Base-by-base conservation (phyloP, 345 rosid genomes). In the Erucastrum elatum region DNA sequence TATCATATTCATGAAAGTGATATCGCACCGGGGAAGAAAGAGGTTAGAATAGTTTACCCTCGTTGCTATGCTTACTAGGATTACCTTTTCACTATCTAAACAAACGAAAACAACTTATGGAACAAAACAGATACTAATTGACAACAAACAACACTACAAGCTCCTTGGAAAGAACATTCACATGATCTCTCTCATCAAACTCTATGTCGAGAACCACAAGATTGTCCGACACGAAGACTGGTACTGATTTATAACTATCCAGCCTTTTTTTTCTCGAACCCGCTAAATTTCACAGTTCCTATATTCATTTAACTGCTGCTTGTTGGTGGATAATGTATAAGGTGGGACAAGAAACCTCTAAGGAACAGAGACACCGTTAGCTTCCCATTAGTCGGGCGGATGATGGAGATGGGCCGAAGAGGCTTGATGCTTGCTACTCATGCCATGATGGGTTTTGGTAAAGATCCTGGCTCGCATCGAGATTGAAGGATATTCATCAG, bases 341-440 rank as follows among this genome's bases (percentile, higher is more conserved):
- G 97, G 93, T 91, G 96, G 98, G 90, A 94, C 87, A 94, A 92
- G 86, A 88, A 90, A 79, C 94, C 98, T 51, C 84, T 89, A 25
- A 61, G 83, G 81, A 92, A 78, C 77, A 81, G 90, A 72, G 90
- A 91, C 49, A 94, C 96, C 9, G 84, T 82, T 59, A 67, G 77
- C 68, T 37, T 86, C 30, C 87, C 96, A 2, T 31, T 89, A 59
- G 82, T 86, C 8, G 98, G 98, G 27, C 86, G 85, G 17, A 66
- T 79, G 10, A 60, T 85, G 84, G 94, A 94, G 87, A 76, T 79
- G 26, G 72, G 86, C 75, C 87, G 93, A 64, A 82, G 93, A 82
- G 96, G 92, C 56, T 90, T 92, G 5, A 90, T 94, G 98, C 69
- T 91, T 64, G 93, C 84, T 0, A 90, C 98, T 59, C 98, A 91